Conservation (phyloP, 768 basidiomycete species). For the Pisolithus orientalis region DNA sequence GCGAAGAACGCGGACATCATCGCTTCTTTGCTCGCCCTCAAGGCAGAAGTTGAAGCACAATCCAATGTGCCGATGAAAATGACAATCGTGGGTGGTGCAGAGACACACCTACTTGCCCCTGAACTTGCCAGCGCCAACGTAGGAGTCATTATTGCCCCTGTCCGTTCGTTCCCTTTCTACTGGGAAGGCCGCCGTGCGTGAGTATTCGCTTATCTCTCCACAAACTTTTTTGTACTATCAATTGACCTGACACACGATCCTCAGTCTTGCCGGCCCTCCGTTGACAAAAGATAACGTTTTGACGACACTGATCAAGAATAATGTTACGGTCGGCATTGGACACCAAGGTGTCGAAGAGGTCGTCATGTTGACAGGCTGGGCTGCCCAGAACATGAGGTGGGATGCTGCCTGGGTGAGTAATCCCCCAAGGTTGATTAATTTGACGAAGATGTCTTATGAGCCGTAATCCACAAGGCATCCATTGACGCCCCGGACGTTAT, state of each 20-base stretch:
- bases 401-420: conserved; percentile 89
- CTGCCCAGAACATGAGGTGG: conserved; percentile 84
- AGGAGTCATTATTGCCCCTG: conserved; percentile 62
- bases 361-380: conserved; percentile 73
- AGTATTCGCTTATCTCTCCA: conserved; percentile 12
- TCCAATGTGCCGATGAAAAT: conserved; percentile 29
- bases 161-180: conserved; percentile 53
- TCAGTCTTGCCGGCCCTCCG: conserved; percentile 65
- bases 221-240: neutral
- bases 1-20: conserved; percentile 74
- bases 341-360: conserved; percentile 36
- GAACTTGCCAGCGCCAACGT: conserved; percentile 50
- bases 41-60: conserved; percentile 42
- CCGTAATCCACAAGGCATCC: conserved; percentile 21
- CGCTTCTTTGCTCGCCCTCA: conserved; percentile 58
- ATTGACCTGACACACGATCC: neutral
- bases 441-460: neutral
- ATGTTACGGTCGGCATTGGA: conserved; percentile 62
- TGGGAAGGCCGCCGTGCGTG: conserved; percentile 70
- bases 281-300: conserved; percentile 60
- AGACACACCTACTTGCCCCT: conserved; percentile 42
- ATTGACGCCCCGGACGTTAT: conserved; percentile 36
- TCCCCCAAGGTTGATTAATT: conserved; percentile 5
- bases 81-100: conserved; percentile 54
- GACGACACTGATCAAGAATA: conserved; percentile 49